phyloP scores from a whole-genome alignment of 1,139 yeast species.

The Nakaseomyces kungkrabaensis region DNA sequence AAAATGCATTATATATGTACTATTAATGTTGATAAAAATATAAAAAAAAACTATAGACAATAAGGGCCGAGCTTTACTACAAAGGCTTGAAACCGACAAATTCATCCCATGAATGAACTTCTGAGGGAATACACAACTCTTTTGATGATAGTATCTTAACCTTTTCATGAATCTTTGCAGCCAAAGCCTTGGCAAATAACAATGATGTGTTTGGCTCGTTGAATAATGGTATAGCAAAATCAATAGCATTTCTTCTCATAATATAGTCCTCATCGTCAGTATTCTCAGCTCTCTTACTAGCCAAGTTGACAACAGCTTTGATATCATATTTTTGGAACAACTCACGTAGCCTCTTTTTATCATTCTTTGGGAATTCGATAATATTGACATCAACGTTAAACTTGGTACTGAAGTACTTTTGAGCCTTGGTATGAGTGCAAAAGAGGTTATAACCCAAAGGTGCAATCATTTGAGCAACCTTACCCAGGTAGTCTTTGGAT shows the following conservation, averaged over 20 bases:
- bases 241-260: slow-evolving; percentile 98
- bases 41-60: too few species aligned
- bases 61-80: slow-evolving; percentile 22
- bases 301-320: slow-evolving; percentile 83
- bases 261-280: slow-evolving; percentile 84
- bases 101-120: slow-evolving; percentile 94
- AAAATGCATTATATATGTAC: too few species aligned
- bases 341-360: slow-evolving; percentile 87
- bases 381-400: slow-evolving; percentile 39
- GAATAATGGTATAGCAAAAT: slow-evolving; percentile 90
- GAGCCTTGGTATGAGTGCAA: slow-evolving; percentile 65
- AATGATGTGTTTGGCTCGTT: slow-evolving; percentile 91
- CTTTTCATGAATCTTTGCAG: slow-evolving; percentile 57
- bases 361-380: slow-evolving; percentile 84
- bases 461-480: slow-evolving; percentile 59
- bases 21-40: too few species aligned
- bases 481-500: slow-evolving; percentile 56
- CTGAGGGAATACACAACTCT: slow-evolving; percentile 57
- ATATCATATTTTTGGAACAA: slow-evolving; percentile 80
- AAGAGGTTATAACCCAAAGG: slow-evolving; percentile 63
- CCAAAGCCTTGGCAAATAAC: slow-evolving; percentile 77
- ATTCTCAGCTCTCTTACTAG: slow-evolving; percentile 77
- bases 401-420: slow-evolving; percentile 45
- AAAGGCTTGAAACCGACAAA: slow-evolving; percentile 89
- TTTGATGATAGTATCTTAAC: slow-evolving; percentile 31